Conservation (phyloP, 306 rosid genomes). For the Prinsepia uniflora region DNA sequence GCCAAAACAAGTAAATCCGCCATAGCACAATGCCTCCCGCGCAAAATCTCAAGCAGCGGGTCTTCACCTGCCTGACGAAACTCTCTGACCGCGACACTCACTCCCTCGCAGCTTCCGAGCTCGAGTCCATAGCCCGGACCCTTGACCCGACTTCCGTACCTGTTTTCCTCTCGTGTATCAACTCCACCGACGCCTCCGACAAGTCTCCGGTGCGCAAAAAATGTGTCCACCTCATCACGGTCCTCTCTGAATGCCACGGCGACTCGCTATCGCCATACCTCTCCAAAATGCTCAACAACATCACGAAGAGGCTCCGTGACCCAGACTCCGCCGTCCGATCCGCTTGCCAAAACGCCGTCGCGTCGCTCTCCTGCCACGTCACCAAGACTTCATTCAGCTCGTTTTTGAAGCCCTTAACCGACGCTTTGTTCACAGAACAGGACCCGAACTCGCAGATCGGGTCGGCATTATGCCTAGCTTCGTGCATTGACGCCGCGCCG, state of each 20-base stretch:
- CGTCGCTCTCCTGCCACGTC: constrained; percentile 66
- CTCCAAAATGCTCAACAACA: constrained; percentile 52
- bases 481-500: constrained; percentile 68
- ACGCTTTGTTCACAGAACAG: constrained; percentile 90
- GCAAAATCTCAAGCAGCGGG: constrained; percentile 65
- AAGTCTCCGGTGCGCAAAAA: constrained; percentile 79
- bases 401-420: constrained; percentile 72
- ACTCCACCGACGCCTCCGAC: constrained; percentile 79
- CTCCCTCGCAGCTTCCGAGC: constrained; percentile 60
- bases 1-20: not conserved
- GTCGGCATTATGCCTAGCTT: constrained; percentile 73
- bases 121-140: constrained; percentile 64
- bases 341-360: constrained; percentile 69
- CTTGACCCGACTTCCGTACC: constrained; percentile 52
- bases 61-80: constrained; percentile 76
- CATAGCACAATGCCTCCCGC: constrained; percentile 45
- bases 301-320: constrained; percentile 81
- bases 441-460: constrained; percentile 77
- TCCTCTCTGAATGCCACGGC: constrained; percentile 67
- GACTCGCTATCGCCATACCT: constrained; percentile 66
- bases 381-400: constrained; percentile 60
- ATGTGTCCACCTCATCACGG: constrained; percentile 66
- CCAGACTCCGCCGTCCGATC: constrained; percentile 90
- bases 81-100: constrained; percentile 97
- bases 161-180: constrained; percentile 70